phyloP scores from a whole-genome alignment of 257 asterid species.

The Rehmannia glutinosa region DNA sequence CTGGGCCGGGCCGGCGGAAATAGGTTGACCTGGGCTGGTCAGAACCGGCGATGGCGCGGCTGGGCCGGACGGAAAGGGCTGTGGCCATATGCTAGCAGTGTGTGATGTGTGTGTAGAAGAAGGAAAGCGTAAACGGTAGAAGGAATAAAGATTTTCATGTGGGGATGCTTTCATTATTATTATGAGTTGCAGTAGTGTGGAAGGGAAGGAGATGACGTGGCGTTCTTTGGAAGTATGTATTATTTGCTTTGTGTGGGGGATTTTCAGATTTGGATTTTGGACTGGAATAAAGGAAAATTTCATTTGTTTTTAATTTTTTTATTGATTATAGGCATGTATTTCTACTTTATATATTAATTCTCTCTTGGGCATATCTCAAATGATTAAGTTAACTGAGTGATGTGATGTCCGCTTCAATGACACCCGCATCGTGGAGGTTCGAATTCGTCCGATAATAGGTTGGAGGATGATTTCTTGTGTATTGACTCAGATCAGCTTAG shows the following conservation, averaged over 20 bases:
- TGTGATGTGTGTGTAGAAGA: slow-evolving; percentile 16
- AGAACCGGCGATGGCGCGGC: slow-evolving; percentile 40
- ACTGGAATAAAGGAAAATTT: not conserved
- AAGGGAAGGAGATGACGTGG: slow-evolving; percentile 43
- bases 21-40: slow-evolving; percentile 36
- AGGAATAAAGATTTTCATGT: slow-evolving; percentile 14
- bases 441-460: too few relatives aligned
- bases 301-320: not conserved
- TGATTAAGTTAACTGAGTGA: too few relatives aligned
- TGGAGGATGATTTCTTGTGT: too few relatives aligned
- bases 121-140: slow-evolving; percentile 10
- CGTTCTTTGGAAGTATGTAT: slow-evolving; percentile 23
- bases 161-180: not conserved
- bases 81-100: slow-evolving; percentile 54
- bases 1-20: slow-evolving; percentile 25
- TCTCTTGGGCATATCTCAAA: too few relatives aligned
- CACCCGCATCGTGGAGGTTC: too few relatives aligned
- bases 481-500: too few relatives aligned
- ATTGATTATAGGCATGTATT: not conserved
- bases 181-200: slow-evolving; percentile 23
- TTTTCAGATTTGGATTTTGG: not conserved
- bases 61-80: slow-evolving; percentile 73
- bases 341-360: too few relatives aligned
- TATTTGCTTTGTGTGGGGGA: not conserved
- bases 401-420: too few relatives aligned